A percentile compares a stretch with the other conserved stretches of the same genome.
Conservation (phyloP, 495 filamentous ascomycete genomes). For the Penicillium coprophilum region DNA sequence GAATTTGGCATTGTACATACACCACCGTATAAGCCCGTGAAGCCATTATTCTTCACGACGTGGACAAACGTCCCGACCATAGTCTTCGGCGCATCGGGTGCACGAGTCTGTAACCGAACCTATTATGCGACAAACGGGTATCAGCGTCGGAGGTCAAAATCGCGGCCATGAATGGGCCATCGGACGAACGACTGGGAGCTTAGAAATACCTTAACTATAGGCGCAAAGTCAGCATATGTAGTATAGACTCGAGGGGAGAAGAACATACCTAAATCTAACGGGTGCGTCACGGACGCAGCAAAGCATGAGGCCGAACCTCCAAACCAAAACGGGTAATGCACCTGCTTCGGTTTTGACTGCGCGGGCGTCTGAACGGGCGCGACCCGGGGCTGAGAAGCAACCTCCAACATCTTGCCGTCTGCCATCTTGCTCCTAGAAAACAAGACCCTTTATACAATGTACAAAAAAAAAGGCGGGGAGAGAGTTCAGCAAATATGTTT, state of each 20-base stretch:
- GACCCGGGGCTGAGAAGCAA: constrained; percentile 27
- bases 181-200: constrained; percentile 11
- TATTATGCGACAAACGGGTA: constrained; percentile 33
- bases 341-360: constrained; percentile 34
- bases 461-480: constrained; percentile 11
- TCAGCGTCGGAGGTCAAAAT: constrained; percentile 16
- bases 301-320: constrained; percentile 88
- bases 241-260: neutral
- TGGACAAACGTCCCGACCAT: constrained; percentile 83
- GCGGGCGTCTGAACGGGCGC: constrained; percentile 29
- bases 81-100: constrained; percentile 60
- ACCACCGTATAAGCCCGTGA: constrained; percentile 79
- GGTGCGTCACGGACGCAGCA: constrained; percentile 87
- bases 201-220: constrained; percentile 51
- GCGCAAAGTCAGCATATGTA: constrained; percentile 20
- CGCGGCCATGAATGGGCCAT: constrained; percentile 5
- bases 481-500: constrained; percentile 7
- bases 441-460: constrained; percentile 23
- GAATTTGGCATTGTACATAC: constrained; percentile 43
- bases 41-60: constrained; percentile 64
- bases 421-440: constrained; percentile 40
- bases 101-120: constrained; percentile 87
- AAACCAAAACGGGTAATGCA: constrained; percentile 89
- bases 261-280: constrained; percentile 65
- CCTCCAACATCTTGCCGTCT: constrained; percentile 40